Evolutionary conservation across 1,139 yeast genomes (phyloP), one percentile per base, ranked within the genome.

Genomic region (Maudiozyma humilis): DNA sequence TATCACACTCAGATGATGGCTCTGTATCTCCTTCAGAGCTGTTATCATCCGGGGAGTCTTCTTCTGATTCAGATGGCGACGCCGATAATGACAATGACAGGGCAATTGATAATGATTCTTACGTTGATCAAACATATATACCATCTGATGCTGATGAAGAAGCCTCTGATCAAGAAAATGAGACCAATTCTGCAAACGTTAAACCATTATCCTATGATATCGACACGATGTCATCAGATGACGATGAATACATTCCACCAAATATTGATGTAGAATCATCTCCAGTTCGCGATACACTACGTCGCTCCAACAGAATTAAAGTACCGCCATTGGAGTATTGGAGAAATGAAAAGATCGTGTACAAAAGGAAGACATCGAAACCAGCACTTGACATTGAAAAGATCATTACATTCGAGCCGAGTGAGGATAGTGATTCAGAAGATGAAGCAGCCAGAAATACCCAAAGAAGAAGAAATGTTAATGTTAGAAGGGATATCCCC

Each of bases 251-350:
- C 42, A 51, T 57, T 19, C 54, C 42, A 8, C 35, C 42, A 8
- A 36, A 35, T 8, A n/a, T 14, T 6, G 27, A 37, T 13, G 15
- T 15, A 0, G 4, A 27, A 13, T 12, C 8, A 47, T 15, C 55
- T 3, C 49, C 54, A 31, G 32, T 14, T 5, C 7, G 27, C 6
- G 14, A 17, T 8, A 57, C 57, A 15, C 32, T 52, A 10, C 53
- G 84, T 49, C 65, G 76, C 49, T 83, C 95, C 0, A 70, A 72
- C 37, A 71, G 96, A 55, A 74, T 77, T 0, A 75, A 75, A 51
- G 72, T 84, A 6, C 77, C 82, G 2, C 94, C 95, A 0, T 67
- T 87, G 51, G 91, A 88, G 10, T 84, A 73, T 59, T 87, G 96
- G 96, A 75, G 85, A 60, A 84, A 83, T 57, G 96, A 88, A 62